Evolutionary conservation across 768 basidiomycete species (phyloP).

Genomic region (Dioszegia hungarica): DNA sequence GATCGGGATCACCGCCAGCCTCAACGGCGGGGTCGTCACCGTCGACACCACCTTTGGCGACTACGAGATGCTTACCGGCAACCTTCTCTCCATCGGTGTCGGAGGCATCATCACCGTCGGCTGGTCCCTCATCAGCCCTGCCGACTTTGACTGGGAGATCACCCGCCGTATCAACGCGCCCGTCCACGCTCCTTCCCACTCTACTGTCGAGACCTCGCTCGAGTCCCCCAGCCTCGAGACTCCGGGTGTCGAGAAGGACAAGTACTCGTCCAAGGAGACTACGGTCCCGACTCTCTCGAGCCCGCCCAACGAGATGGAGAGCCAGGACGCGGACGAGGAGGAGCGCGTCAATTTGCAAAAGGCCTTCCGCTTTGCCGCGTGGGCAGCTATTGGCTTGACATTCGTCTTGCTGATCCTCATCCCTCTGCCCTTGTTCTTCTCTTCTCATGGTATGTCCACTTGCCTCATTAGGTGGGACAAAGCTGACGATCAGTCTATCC

Average conservation of each 20-base stretch:
- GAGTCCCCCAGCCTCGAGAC: conserved; percentile 2
- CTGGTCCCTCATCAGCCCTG: conserved; percentile 68
- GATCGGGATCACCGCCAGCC: conserved; percentile 70
- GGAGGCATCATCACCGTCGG: conserved; percentile 70
- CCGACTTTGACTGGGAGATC: conserved; percentile 71
- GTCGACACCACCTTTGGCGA: conserved; percentile 53
- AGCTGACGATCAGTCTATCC: conserved; percentile 19
- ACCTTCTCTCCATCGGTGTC: conserved; percentile 75
- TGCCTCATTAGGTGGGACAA: not conserved
- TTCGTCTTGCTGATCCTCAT: conserved; percentile 53
- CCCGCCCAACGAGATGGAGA: not conserved
- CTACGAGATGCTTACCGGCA: conserved; percentile 73
- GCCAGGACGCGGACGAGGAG: conserved; percentile 45
- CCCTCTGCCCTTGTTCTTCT: conserved; percentile 81
- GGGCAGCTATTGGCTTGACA: conserved; percentile 51
- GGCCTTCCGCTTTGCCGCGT: conserved; percentile 76
- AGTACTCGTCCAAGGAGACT: not conserved
- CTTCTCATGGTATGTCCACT: conserved; percentile 53
- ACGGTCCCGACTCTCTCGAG: not conserved
- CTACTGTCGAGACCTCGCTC: not conserved
- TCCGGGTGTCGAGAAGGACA: conserved; percentile 32
- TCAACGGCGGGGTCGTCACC: conserved; percentile 67
- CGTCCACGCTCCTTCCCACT: conserved; percentile 4
- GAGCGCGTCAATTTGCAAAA: conserved; percentile 63
- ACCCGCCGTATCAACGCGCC: conserved; percentile 70